Conservation (phyloP, 352 stramenopile genomes). For the Globisporangium cederbergense region DNA sequence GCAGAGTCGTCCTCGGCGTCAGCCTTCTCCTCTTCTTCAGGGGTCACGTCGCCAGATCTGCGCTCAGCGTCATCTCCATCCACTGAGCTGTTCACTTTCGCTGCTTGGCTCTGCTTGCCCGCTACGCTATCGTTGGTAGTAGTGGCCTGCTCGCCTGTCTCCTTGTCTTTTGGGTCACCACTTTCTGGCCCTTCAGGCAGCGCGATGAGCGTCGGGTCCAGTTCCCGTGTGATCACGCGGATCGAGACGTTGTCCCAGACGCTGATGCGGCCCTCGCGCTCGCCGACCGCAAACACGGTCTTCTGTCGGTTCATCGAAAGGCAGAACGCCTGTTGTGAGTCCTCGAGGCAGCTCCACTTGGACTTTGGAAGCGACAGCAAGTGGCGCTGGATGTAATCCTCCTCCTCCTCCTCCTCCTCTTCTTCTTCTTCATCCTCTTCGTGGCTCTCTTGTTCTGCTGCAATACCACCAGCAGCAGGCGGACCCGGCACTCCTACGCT, state of each 20-base stretch:
- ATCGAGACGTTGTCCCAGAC: slow-evolving; percentile 84
- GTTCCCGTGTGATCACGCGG: slow-evolving; percentile 70
- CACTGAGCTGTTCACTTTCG: background rate
- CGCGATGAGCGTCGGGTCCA: slow-evolving; percentile 64
- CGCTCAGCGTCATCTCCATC: background rate
- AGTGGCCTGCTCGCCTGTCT: no score
- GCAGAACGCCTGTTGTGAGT: slow-evolving; percentile 74
- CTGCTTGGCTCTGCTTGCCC: background rate
- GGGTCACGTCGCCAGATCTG: background rate
- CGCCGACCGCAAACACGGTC: slow-evolving; percentile 69
- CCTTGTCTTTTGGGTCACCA: background rate
- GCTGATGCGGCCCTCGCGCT: slow-evolving; percentile 75
- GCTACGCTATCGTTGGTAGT: background rate
- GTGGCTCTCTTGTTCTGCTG: slow-evolving; percentile 2
- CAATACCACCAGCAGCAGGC: background rate
- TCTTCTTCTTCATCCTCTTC: slow-evolving; percentile 19
- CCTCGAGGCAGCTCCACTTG: slow-evolving; percentile 60
- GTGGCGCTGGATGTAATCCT: slow-evolving; percentile 58
- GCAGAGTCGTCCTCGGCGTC: slow-evolving; percentile 22
- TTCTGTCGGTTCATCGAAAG: slow-evolving; percentile 58
- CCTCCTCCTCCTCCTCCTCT: slow-evolving; percentile 36
- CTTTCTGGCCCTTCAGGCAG: slow-evolving; percentile 27
- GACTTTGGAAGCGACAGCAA: slow-evolving; percentile 47
- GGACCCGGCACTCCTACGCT: background rate
- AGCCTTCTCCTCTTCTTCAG: slow-evolving; percentile 14